Evolutionary conservation across 306 rosid species (phyloP).

Genomic region (Pyrus bretschneideri): DNA sequence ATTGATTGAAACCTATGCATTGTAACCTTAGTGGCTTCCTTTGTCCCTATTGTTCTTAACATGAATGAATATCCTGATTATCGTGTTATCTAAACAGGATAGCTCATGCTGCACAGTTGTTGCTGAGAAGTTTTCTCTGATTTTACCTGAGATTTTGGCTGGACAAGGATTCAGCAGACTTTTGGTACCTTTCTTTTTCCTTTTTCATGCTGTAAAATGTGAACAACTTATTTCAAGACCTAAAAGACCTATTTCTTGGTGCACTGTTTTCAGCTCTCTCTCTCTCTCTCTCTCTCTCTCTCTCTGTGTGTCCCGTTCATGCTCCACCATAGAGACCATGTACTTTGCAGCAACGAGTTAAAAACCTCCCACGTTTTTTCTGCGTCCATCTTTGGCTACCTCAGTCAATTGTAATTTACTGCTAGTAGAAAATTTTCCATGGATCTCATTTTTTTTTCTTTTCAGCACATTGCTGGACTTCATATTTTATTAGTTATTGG

Average conservation of each 20-base stretch:
- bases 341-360: not conserved
- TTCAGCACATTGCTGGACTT: not conserved
- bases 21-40: not conserved
- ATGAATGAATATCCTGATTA: not conserved
- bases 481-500: not conserved
- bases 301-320: not conserved
- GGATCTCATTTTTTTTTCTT: too few species aligned
- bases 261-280: not conserved
- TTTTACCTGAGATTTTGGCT: constrained; percentile 60
- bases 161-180: constrained; percentile 68
- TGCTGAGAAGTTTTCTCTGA: constrained; percentile 53
- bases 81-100: constrained; percentile 37
- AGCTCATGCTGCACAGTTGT: constrained; percentile 62
- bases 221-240: not conserved
- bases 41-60: not conserved
- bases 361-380: not conserved
- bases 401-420: not conserved
- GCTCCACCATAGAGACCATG: not conserved
- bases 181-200: constrained; percentile 40
- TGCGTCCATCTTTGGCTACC: not conserved
- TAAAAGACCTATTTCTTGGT: not conserved
- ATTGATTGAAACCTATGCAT: not conserved
- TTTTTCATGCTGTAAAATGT: not conserved
- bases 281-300: not conserved
- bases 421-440: not conserved